Percentiles rank a stretch among this genome's conserved stretches.
Conservation (phyloP, 306 rosid species). For the Rosa rugosa region DNA sequence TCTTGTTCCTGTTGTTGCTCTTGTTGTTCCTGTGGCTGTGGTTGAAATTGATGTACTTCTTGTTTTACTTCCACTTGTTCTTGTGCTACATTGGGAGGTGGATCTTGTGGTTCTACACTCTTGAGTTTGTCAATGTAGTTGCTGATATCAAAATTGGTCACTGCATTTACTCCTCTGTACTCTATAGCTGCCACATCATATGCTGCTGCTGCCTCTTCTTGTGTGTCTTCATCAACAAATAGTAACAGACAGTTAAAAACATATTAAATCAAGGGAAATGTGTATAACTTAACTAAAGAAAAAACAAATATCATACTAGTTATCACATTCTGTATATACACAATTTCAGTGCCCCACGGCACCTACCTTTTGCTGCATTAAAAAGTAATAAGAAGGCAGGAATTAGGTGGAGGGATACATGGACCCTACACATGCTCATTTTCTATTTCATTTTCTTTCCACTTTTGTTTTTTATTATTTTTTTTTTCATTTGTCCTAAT, state of each 20-base stretch:
- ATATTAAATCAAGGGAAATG: neutral
- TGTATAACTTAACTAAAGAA: neutral
- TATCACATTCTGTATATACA: neutral
- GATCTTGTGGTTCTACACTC: constrained; percentile 23
- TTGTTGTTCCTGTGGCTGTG: constrained; percentile 17
- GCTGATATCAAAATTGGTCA: constrained; percentile 79
- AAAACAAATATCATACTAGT: neutral
- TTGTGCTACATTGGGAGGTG: constrained; percentile 22
- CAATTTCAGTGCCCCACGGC: neutral
- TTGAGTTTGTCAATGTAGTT: constrained; percentile 52
- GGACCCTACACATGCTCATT: neutral
- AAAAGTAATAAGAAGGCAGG: neutral
- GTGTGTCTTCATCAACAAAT: constrained; percentile 54
- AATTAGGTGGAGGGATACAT: constrained; percentile 13
- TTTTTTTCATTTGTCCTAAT: neutral
- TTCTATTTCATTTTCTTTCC: neutral
- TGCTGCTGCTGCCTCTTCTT: constrained; percentile 94
- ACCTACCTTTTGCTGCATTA: constrained; percentile 11
- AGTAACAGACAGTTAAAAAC: neutral
- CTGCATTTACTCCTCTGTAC: constrained; percentile 86
- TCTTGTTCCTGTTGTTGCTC: constrained; percentile 2
- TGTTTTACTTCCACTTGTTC: constrained; percentile 28
- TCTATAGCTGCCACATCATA: constrained; percentile 90
- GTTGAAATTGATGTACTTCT: neutral
- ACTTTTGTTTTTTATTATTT: neutral